Evolutionary conservation across 768 basidiomycete species (phyloP).

Genomic region (Naematelia aurantialba): DNA sequence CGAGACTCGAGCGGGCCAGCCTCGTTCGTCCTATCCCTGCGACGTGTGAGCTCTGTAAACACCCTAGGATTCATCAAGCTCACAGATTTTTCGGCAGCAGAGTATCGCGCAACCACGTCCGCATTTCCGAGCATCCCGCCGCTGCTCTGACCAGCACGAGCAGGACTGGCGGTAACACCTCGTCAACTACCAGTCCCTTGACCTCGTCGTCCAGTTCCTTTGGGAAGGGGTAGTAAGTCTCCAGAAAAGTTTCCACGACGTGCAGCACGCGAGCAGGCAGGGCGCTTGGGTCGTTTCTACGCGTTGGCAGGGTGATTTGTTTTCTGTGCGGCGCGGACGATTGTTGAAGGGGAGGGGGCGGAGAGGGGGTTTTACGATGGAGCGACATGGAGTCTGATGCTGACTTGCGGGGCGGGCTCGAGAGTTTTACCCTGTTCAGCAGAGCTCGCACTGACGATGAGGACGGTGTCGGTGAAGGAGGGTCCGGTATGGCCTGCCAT

Average conservation of each 20-base stretch:
- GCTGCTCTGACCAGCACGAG: slow-evolving; percentile 71
- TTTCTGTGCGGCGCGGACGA: slow-evolving; percentile 9
- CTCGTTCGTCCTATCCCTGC: slow-evolving; percentile 64
- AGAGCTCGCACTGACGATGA: slow-evolving; percentile 23
- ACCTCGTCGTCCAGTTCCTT: slow-evolving; percentile 26
- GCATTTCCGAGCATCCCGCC: slow-evolving; percentile 60
- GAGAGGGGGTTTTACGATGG: background rate
- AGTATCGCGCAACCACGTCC: slow-evolving; percentile 61
- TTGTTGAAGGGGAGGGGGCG: slow-evolving; percentile 10
- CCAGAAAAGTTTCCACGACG: slow-evolving; percentile 29
- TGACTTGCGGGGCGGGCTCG: slow-evolving; percentile 11
- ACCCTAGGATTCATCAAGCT: slow-evolving; percentile 21
- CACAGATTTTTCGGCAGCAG: slow-evolving; percentile 69
- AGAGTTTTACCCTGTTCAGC: slow-evolving; percentile 14
- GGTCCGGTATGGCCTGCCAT: slow-evolving; percentile 49
- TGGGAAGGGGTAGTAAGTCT: slow-evolving; percentile 24
- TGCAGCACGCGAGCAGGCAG: slow-evolving; percentile 23
- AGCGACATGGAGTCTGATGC: slow-evolving; percentile 2
- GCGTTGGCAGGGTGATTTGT: slow-evolving; percentile 4
- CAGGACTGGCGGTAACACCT: slow-evolving; percentile 69
- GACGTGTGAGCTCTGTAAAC: background rate
- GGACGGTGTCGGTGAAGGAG: slow-evolving; percentile 51
- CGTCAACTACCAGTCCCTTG: slow-evolving; percentile 64
- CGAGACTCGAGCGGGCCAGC: slow-evolving; percentile 66
- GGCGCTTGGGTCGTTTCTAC: slow-evolving; percentile 16